phyloP scores from a whole-genome alignment of 495 filamentous ascomycete species.

The Apiosordaria backusii region DNA sequence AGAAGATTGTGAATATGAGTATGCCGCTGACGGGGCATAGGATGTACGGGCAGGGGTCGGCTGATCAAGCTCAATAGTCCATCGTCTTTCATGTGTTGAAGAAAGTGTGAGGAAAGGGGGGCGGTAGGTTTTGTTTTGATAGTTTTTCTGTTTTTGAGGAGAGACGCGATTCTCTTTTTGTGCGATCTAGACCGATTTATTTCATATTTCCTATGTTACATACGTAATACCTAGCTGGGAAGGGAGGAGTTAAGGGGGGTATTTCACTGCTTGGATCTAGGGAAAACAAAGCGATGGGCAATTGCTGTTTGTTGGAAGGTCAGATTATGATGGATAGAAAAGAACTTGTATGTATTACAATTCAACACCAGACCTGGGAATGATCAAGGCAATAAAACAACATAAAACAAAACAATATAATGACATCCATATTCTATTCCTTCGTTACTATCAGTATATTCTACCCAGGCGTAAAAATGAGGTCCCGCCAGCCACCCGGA shows the following conservation, averaged over 20 bases:
- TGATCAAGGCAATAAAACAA: neutral
- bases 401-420: neutral
- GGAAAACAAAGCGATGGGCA: neutral
- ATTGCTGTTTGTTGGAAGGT: neutral
- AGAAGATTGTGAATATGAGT: conserved; percentile 30
- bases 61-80: neutral
- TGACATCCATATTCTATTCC: neutral
- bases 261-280: neutral
- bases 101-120: no score
- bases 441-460: neutral
- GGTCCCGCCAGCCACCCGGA: neutral
- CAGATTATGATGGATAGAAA: neutral
- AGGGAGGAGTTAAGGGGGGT: neutral
- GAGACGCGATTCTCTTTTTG: neutral
- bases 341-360: neutral
- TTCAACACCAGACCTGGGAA: neutral
- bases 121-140: neutral
- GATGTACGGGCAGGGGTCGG: conserved; percentile 7
- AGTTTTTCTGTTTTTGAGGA: neutral
- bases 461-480: neutral
- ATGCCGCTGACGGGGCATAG: conserved; percentile 6
- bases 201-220: neutral
- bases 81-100: no score
- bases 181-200: neutral
- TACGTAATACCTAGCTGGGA: neutral